Evolutionary conservation across 208 protist genomes (phyloP).

Genomic region (Wallacemonas sp.): DNA sequence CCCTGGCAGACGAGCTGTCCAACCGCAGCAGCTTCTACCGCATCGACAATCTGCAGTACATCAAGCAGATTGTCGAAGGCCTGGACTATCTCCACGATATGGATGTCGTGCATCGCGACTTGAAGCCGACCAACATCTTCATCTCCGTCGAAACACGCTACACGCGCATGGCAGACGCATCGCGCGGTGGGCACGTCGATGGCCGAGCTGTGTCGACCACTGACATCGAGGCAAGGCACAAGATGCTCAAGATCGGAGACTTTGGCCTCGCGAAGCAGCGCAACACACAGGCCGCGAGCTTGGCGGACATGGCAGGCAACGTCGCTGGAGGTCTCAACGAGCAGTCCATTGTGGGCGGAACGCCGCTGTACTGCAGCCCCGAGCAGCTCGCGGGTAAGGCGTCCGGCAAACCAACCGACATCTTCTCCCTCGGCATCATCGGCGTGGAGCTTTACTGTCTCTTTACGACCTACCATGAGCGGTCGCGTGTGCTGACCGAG

Average conservation of each 20-base stretch:
- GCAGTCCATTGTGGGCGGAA: constrained; percentile 51
- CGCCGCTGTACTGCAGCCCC: constrained; percentile 80
- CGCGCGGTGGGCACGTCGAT: neutral
- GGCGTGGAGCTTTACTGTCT: constrained; percentile 77
- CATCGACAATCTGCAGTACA: constrained; percentile 60
- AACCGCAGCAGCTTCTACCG: constrained; percentile 48
- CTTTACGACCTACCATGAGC: constrained; percentile 77
- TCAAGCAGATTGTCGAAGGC: constrained; percentile 67
- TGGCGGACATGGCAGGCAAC: constrained; percentile 32
- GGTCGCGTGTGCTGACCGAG: constrained; percentile 59
- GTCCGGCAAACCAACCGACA: constrained; percentile 57
- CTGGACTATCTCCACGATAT: constrained; percentile 66
- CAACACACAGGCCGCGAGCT: neutral
- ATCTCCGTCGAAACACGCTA: constrained; percentile 31
- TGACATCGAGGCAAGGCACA: neutral
- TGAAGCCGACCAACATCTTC: constrained; percentile 90
- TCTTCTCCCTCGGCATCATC: constrained; percentile 82
- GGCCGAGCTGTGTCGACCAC: neutral
- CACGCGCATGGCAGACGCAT: neutral
- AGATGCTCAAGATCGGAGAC: constrained; percentile 83
- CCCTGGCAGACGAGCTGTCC: constrained; percentile 67
- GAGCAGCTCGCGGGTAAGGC: constrained; percentile 61
- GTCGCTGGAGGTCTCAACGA: constrained; percentile 41
- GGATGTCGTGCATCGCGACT: constrained; percentile 76
- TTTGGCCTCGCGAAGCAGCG: constrained; percentile 80